Evolutionary conservation across 345 rosid species (phyloP), one percentile per base, ranked within the genome.

Genomic region (Arabis hirsuta): DNA sequence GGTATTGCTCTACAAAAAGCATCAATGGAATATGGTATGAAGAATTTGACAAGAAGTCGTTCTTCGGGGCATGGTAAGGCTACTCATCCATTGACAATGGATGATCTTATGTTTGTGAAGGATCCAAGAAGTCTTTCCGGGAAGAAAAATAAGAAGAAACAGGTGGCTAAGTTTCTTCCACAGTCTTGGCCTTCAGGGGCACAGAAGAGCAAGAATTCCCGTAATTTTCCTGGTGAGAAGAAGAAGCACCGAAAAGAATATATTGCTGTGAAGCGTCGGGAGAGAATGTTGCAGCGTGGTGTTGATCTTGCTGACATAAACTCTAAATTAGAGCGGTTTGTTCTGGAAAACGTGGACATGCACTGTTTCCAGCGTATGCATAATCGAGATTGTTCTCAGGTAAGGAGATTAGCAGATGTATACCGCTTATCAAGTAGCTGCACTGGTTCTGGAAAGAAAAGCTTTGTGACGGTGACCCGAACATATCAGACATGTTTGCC

Each of bases 351-450:
- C 50, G 81, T 82, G 48, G 97, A 95, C 63, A 79, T 82, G 57
- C 85, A 78, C 65, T 71, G 88, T 83, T 92, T 95, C 68, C 90
- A 83, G 71, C 92, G 90, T 22, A 90, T 91, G 98, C 96, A 86
- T 63, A 81, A 83, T 44, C 82, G 82, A n/a, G 97, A 95, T 80
- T 92, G 97, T 80, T 86, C 95, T 72, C 98, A 86, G 90, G 97
- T 95, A 65, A 86, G 84, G 75, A 76, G 89, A 61, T 77, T 91
- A 76, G 97, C 99, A 42, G 84, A 89, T 73, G 82, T 91, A 41
- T 91, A 95, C 79, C 81, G 79, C 27, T 74, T 92, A 77, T 83
- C 68, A 34, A 86, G 90, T 69, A 73, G 82, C 55, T 72, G 83
- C 79, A 89, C 80, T 69, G 89, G 93, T 73, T 86, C 88, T 72